Base-by-base conservation (phyloP, 495 filamentous ascomycete species). In the Penicillium maclennaniae region DNA sequence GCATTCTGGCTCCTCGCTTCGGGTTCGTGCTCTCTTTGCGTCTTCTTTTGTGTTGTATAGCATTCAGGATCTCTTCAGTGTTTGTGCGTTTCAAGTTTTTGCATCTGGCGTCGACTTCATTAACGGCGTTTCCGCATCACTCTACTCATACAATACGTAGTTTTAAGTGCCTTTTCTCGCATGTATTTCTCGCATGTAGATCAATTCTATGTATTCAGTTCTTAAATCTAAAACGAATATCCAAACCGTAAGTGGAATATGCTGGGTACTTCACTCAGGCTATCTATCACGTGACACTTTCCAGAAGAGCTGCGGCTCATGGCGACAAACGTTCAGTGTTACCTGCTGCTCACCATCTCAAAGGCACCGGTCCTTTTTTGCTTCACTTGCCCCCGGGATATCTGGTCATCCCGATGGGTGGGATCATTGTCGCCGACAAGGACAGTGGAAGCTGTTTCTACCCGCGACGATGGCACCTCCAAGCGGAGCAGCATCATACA, bases 401-500 rank as follows among this genome's bases (percentile, higher is more conserved):
- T 62, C 56, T 48, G 40, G 54, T 63, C 47, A 68, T 72, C 72
- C 69, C 64, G 69, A 77, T 77, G 72, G 72, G 72, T 69, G 62
- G 68, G 69, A 62, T 54, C 55, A 53, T 67, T 64, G 58, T 58
- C 62, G 56, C 60, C 47, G 60, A 59, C 53, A 66, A 69, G 61
- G 65, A 74, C 67, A 72, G 71, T 75, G 73, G 65, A 70, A 65
- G 68, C 70, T 69, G 69, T 68, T 64, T 58, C 72, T 59, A 65
- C 60, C 56, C 61, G 62, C 59, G 62, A 73, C 65, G 61, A 77
- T 77, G 72, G 70, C 85, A 65, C 73, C 84, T 67, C 80, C 81
- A 48, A 82, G 80, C 69, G 89, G 84, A 62, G 79, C 80, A 53
- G 86, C 89, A 51, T 78, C 83, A 47, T 97, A 92, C 79, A 97